Evolutionary conservation across 257 asterid genomes (phyloP).

Genomic region (Schizonepeta tenuifolia): DNA sequence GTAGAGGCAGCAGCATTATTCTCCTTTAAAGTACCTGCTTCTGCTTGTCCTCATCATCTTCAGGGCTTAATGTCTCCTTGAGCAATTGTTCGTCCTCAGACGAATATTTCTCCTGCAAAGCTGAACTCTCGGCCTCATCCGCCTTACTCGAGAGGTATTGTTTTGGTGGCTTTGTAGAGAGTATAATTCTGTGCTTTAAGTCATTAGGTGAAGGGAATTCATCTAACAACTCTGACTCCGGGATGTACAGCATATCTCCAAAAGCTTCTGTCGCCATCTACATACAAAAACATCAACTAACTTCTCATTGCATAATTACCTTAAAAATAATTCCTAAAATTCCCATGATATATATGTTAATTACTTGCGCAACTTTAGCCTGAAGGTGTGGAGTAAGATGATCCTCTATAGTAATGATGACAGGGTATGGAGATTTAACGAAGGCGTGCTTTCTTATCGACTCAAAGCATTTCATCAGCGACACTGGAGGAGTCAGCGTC

Average conservation of each 20-base stretch:
- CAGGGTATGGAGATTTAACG: slow-evolving; percentile 78
- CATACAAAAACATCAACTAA: background rate
- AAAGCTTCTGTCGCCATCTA: slow-evolving; percentile 80
- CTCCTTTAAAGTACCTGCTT: too few species aligned
- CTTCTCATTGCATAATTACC: background rate
- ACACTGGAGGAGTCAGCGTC: slow-evolving; percentile 83
- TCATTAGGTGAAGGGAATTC: slow-evolving; percentile 86
- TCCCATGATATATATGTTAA: too few species aligned
- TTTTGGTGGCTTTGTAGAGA: slow-evolving; percentile 91
- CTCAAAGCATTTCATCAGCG: slow-evolving; percentile 73
- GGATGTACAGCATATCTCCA: slow-evolving; percentile 78
- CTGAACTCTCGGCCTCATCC: slow-evolving; percentile 35
- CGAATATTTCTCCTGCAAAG: slow-evolving; percentile 48
- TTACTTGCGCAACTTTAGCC: slow-evolving; percentile 90
- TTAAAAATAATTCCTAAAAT: background rate
- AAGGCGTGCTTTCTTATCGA: slow-evolving; percentile 84
- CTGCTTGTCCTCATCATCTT: slow-evolving; percentile 40
- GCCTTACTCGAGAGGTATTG: slow-evolving; percentile 58
- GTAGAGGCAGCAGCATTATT: too few species aligned
- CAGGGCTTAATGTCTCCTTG: background rate
- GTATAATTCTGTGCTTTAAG: slow-evolving; percentile 67
- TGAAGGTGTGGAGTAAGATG: slow-evolving; percentile 93
- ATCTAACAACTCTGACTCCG: slow-evolving; percentile 59
- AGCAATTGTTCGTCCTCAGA: slow-evolving; percentile 39
- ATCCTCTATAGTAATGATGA: slow-evolving; percentile 85